Conservation (phyloP, 768 basidiomycete species). For the Coprinopsis marcescibilis region DNA sequence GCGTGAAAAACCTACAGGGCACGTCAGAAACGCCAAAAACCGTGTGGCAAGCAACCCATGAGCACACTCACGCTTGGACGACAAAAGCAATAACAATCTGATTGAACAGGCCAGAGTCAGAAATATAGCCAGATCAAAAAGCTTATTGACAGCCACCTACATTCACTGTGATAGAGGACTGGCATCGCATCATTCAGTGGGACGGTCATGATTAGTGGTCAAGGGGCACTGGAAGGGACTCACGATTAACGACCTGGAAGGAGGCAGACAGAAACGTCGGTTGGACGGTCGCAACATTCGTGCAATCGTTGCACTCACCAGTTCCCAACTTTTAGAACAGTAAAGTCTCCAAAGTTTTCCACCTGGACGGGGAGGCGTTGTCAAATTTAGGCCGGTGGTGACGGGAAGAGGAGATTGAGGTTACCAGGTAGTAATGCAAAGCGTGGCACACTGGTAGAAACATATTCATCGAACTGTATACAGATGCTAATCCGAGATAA, state of each 20-base stretch:
- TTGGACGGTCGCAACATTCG: no score
- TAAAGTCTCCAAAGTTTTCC: conserved; percentile 27
- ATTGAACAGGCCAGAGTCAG: neutral
- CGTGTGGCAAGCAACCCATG: no score
- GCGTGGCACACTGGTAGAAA: conserved; percentile 33
- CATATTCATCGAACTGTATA: neutral
- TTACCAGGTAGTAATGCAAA: conserved; percentile 38
- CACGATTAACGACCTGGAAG: conserved; percentile 34
- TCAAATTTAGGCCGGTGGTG: neutral
- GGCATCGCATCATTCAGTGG: neutral
- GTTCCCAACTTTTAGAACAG: conserved; percentile 26
- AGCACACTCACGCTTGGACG: conserved; percentile 33
- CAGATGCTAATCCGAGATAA: neutral
- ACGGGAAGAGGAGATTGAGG: conserved; percentile 1
- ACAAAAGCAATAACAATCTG: conserved; percentile 37
- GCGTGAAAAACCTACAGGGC: conserved; percentile 31
- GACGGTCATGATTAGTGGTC: neutral
- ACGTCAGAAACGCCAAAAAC: neutral
- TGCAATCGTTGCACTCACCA: no score
- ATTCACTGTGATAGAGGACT: conserved; percentile 35
- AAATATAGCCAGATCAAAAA: neutral
- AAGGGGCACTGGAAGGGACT: conserved; percentile 8
- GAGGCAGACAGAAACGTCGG: no score
- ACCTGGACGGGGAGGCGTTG: conserved; percentile 22
- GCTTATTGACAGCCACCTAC: conserved; percentile 16